Evolutionary conservation across 2,329 filamentous ascomycete species (phyloP).

Genomic region (Calonectria fujianensis): DNA sequence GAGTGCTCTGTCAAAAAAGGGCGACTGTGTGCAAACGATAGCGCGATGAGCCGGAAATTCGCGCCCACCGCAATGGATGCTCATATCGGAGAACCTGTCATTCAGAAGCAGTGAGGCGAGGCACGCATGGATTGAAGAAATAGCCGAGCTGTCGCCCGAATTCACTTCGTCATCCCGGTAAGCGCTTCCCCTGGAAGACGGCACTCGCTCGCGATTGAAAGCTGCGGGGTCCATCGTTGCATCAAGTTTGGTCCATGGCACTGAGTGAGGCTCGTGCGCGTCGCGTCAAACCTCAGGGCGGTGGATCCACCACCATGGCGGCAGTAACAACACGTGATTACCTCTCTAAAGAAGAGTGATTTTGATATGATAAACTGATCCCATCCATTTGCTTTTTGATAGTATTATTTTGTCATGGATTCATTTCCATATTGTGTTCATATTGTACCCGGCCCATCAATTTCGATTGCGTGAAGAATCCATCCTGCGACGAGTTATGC

Average conservation of each 20-base stretch:
- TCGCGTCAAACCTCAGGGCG: background rate
- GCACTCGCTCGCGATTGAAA: no score
- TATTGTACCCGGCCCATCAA: no score
- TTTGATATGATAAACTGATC: no score
- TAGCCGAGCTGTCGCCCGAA: no score
- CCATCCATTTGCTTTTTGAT: no score
- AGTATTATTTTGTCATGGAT: no score
- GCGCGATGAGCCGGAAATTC: conserved; percentile 59
- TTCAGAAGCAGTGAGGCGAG: conserved; percentile 16
- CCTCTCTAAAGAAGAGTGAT: no score
- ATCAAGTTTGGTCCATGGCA: background rate
- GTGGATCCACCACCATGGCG: no score
- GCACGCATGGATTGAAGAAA: background rate
- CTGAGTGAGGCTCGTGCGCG: background rate
- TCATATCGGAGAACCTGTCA: conserved; percentile 58
- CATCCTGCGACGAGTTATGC: no score
- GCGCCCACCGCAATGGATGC: conserved; percentile 54
- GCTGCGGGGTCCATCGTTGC: background rate
- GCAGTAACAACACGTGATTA: no score
- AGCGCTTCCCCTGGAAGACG: background rate
- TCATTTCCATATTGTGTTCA: no score
- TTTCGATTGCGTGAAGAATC: no score
- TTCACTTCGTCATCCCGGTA: background rate
- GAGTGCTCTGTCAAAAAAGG: conserved; percentile 57
- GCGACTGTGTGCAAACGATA: conserved; percentile 60